phyloP scores from a whole-genome alignment of 139 green algal genomes.

The Chlorella sp. region DNA sequence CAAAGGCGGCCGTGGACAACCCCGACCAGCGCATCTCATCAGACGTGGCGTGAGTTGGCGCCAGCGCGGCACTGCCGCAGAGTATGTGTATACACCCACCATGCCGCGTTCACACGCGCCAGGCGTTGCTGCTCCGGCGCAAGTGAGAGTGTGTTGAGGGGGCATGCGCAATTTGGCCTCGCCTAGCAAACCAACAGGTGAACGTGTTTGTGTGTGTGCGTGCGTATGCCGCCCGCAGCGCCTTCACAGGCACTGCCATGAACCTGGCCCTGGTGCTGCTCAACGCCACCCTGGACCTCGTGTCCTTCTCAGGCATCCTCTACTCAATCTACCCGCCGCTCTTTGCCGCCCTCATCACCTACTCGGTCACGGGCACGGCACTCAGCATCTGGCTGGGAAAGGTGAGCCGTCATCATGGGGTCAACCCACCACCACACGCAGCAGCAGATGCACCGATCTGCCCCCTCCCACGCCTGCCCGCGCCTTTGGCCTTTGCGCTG shows the following conservation, averaged over 20 bases:
- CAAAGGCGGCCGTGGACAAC: slow-evolving; percentile 69
- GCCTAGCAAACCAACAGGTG: too few relatives aligned
- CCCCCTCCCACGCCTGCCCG: too few relatives aligned
- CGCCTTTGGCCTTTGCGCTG: too few relatives aligned
- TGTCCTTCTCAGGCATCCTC: slow-evolving; percentile 94
- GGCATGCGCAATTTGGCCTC: too few relatives aligned
- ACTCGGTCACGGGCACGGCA: slow-evolving; percentile 86
- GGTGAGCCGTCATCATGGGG: too few relatives aligned
- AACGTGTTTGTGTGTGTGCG: not conserved
- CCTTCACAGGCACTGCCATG: slow-evolving; percentile 87
- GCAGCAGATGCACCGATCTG: too few relatives aligned
- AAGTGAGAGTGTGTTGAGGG: too few relatives aligned
- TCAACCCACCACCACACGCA: too few relatives aligned
- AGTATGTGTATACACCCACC: too few relatives aligned
- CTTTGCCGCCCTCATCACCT: slow-evolving; percentile 86
- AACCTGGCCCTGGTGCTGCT: slow-evolving; percentile 78
- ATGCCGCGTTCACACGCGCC: too few relatives aligned
- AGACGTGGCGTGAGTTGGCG: slow-evolving; percentile 55
- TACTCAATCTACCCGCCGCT: slow-evolving; percentile 97
- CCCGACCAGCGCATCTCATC: slow-evolving; percentile 85
- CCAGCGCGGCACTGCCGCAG: too few relatives aligned
- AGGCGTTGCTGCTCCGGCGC: too few relatives aligned
- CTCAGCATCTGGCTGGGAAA: slow-evolving; percentile 54
- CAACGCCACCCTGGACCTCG: slow-evolving; percentile 82
- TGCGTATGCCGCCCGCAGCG: slow-evolving; percentile 24